Conservation (phyloP, 129 eudicot genomes). For the Dittrichia graveolens region DNA sequence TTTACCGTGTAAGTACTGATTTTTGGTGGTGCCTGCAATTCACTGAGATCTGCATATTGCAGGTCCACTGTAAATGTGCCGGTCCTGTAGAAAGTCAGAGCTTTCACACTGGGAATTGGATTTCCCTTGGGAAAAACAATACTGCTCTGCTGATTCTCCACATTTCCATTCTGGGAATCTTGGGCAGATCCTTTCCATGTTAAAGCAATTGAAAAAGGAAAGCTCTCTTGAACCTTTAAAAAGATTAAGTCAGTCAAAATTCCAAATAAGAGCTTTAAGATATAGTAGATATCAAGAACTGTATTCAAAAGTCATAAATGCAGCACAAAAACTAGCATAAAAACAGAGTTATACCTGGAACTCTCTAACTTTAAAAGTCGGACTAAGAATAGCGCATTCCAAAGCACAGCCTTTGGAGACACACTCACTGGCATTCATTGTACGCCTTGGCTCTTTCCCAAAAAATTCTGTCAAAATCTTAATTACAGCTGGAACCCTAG, state of each 20-base stretch:
- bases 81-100: constrained; percentile 67
- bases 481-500: constrained; percentile 86
- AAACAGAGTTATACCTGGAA: constrained; percentile 52
- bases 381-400: constrained; percentile 87
- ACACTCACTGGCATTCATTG: constrained; percentile 98
- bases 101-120: constrained; percentile 75
- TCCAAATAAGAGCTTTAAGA: background rate
- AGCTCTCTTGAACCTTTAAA: constrained; percentile 81
- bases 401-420: constrained; percentile 91
- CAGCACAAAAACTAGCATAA: background rate
- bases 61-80: constrained; percentile 82
- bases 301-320: background rate
- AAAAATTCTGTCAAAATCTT: constrained; percentile 87
- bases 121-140: constrained; percentile 87
- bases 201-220: constrained; percentile 74
- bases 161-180: constrained; percentile 54
- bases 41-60: constrained; percentile 81
- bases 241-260: constrained; percentile 10
- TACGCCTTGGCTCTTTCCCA: constrained; percentile 91
- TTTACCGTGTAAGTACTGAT: constrained; percentile 88
- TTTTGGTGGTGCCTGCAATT: constrained; percentile 74
- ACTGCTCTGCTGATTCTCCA: constrained; percentile 63
- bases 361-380: constrained; percentile 87
- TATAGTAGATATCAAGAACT: background rate
- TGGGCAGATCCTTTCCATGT: constrained; percentile 76